Percentiles rank a stretch among this genome's conserved stretches.
phyloP scores from a whole-genome alignment of 306 rosid species.

The Cucurbita maxima region DNA sequence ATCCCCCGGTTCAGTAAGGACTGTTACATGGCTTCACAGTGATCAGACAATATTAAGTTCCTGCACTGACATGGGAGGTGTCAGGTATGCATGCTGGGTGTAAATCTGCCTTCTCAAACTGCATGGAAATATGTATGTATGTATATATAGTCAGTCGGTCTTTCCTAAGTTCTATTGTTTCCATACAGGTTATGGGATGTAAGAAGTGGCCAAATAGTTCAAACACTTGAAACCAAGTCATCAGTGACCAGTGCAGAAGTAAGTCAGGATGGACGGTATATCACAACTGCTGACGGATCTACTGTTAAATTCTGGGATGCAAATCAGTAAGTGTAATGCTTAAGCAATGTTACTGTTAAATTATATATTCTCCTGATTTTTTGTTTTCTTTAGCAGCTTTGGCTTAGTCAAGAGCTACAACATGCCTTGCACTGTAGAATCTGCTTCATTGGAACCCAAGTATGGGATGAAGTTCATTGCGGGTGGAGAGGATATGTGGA shows the following conservation, averaged over 20 bases:
- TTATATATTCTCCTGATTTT: background rate
- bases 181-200: constrained; percentile 77
- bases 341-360: background rate
- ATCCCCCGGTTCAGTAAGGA: constrained; percentile 91
- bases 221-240: constrained; percentile 79
- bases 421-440: constrained; percentile 89
- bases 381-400: constrained; percentile 35
- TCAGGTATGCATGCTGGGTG: constrained; percentile 35
- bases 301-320: constrained; percentile 96
- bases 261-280: constrained; percentile 95
- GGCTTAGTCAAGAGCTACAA: constrained; percentile 87
- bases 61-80: constrained; percentile 92
- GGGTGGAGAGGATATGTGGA: constrained; percentile 99
- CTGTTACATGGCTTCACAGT: constrained; percentile 90
- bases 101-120: background rate
- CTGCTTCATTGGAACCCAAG: constrained; percentile 92
- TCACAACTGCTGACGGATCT: constrained; percentile 90
- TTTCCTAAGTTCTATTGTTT: constrained; percentile 1
- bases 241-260: constrained; percentile 98
- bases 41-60: constrained; percentile 97
- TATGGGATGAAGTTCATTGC: constrained; percentile 84
- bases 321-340: constrained; percentile 36
- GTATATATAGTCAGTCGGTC: background rate
- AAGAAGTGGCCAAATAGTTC: constrained; percentile 81
- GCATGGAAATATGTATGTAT: background rate